Conservation (phyloP, 2,329 filamentous ascomycete species). For the Aspergillus transmontanensis region DNA sequence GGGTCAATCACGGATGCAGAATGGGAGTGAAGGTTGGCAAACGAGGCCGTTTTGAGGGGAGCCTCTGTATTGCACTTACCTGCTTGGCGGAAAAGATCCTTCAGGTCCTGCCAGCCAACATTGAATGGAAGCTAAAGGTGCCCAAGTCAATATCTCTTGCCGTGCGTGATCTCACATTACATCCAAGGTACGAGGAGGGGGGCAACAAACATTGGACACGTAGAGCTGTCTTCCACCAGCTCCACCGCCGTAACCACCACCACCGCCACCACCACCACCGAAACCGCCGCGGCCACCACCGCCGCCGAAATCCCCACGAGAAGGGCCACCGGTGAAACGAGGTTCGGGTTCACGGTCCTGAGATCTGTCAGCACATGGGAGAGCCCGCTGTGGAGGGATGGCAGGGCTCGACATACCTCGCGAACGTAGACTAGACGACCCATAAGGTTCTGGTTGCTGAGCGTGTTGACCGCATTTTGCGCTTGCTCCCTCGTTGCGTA, state of each 20-base stretch:
- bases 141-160: slow-evolving; percentile 40
- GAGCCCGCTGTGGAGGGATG: not conserved
- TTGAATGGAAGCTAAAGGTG: slow-evolving; percentile 83
- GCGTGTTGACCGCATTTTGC: slow-evolving; percentile 92
- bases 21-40: slow-evolving; percentile 10
- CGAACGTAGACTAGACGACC: slow-evolving; percentile 97
- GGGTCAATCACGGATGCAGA: slow-evolving; percentile 32
- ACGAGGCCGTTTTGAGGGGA: slow-evolving; percentile 10
- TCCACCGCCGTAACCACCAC: slow-evolving; percentile 42
- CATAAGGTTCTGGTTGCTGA: slow-evolving; percentile 99
- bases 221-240: slow-evolving; percentile 88
- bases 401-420: slow-evolving; percentile 65
- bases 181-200: slow-evolving; percentile 11
- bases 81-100: slow-evolving; percentile 97
- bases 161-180: slow-evolving; percentile 17
- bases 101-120: slow-evolving; percentile 97
- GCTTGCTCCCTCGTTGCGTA: slow-evolving; percentile 99
- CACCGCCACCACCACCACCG: slow-evolving; percentile 54
- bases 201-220: slow-evolving; percentile 89
- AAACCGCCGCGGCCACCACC: slow-evolving; percentile 56
- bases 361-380: slow-evolving; percentile 8
- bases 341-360: slow-evolving; percentile 98
- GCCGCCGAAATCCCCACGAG: slow-evolving; percentile 64
- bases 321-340: slow-evolving; percentile 80
- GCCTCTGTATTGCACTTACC: slow-evolving; percentile 61